Base-by-base conservation (phyloP, 176 grass and related monocot species). In the Saccharum spontaneum region DNA sequence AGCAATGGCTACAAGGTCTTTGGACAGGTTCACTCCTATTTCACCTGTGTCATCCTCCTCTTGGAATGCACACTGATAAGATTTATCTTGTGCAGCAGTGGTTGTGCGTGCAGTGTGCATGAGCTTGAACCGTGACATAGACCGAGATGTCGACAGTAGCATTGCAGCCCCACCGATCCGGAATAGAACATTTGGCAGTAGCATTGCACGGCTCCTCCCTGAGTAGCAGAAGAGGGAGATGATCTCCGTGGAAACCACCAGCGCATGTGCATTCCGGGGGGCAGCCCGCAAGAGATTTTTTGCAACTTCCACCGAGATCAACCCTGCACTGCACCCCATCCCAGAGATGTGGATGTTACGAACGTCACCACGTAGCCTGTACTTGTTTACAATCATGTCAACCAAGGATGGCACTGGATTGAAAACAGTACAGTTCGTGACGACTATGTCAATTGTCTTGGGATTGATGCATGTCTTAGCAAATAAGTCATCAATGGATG, bases 311-410 rank as follows among this genome's bases (percentile, higher is more conserved):
- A 89, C 38, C 1, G 87, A 57, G 28, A 89, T 85, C 22, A 85
- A 18, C 37, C 87, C 82, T 3, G 82, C 87, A 43, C 87, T 84
- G 39, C 87, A 89, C 20, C 87, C 87, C 87, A 89, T 89, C 10
- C 87, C 87, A 4, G 87, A 37, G 12, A 89, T 7, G 10, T 89
- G 76, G 28, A 79, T 43, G 61, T 3, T 44, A 0, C 48, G 59
- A 28, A 85, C 10, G 48, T 85, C 76, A 2, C 13, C 15, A 0
- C 82, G 60, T 13, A 89, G 46, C 76, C 61, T 80, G 69, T 84
- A 85, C 38, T 40, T 79, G 46, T 75, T 68, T 8, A 89, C 30
- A 4, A 89, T 67, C 69, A 80, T 68, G 69, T 84, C 87, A 12
- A n/a, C n/a, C 6, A 80, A 75, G 14, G 55, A 84, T 34, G 87